Evolutionary conservation across 345 rosid species (phyloP), one percentile per base, ranked within the genome.

Genomic region (Streptanthus diversifolius): DNA sequence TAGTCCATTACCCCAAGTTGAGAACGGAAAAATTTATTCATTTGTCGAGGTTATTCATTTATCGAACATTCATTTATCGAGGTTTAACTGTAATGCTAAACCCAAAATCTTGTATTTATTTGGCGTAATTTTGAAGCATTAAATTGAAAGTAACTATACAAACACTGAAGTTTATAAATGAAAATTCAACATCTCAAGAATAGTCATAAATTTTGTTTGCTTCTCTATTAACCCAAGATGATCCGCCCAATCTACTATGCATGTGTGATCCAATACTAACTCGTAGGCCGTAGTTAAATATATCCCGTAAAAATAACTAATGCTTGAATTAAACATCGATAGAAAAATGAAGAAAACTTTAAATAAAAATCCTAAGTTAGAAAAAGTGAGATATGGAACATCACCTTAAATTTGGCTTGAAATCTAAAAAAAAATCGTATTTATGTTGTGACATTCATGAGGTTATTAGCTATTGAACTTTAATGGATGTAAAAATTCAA

Each of bases 191-290:
- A 5, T 51, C 33, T 24, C 57, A 24, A 33, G 56, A 33, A 57
- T 45, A 58, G 7, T 69, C 19, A 32, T 18, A 29, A 55, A 19
- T 19, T 48, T 21, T 48, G 27, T 21, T 48, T 22, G 57, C 44
- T 57, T 57, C 44, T 32, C 33, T 56, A 57, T 19, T 21, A 55
- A 55, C 40, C 21, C 27, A 25, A 37, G 51, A 53, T 56, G 44
- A 69, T 54, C 8, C 53, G 11, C 25, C 48, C 52, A 18, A 41
- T 68, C 72, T 41, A 29, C 32, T 54, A 12, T 68, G 30, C 53
- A 12, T 68, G 30, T 41, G 53, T 68, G 72, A 68, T 54, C 72
- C 52, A 54, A 68, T 39, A 54, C 40, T 39, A 39, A 39, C 14
- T 43, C 66, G 3, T 43, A 44, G n/a, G 3, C 6, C 3, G 33